Evolutionary conservation across 768 basidiomycete species (phyloP).

Genomic region (Tubosaeta sp.): DNA sequence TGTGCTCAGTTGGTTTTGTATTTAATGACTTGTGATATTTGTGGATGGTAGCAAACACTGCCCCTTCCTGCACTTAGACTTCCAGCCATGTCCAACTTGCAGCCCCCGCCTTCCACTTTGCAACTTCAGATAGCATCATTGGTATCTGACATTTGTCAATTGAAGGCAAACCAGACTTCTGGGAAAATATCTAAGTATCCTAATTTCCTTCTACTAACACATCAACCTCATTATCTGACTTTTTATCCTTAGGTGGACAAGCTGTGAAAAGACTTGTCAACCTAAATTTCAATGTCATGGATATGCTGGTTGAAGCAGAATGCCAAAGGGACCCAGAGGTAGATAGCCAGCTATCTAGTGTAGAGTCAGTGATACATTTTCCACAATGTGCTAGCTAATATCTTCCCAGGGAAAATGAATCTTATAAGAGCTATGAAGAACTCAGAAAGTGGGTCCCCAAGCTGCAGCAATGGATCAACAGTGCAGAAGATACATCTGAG

Average conservation of each 20-base stretch:
- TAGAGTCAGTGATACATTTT: neutral
- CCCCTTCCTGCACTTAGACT: too few species aligned
- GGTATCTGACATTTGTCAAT: neutral
- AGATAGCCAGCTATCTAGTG: neutral
- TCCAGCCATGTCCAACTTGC: neutral
- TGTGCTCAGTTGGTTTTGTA: neutral
- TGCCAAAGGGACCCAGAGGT: neutral
- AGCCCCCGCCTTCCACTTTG: neutral
- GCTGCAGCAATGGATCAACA: neutral
- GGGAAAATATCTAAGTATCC: neutral
- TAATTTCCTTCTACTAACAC: neutral
- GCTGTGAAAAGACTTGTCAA: neutral
- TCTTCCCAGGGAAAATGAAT: neutral
- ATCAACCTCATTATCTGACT: neutral
- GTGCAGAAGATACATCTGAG: neutral
- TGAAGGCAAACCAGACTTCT: neutral
- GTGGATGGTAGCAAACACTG: too few species aligned
- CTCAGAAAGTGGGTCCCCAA: neutral
- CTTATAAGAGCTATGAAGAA: neutral
- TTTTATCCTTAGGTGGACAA: neutral
- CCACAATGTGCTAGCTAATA: neutral
- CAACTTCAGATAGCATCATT: too few species aligned
- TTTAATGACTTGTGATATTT: too few species aligned
- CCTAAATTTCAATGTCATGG: neutral
- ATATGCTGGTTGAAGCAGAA: neutral